Percentiles rank a stretch among this genome's conserved stretches.
These are phyloP conservation scores for Microsporum audouinii DNA, from an alignment of 2,329 filamentous ascomycete species.

Conservation along the genomic window DNA sequence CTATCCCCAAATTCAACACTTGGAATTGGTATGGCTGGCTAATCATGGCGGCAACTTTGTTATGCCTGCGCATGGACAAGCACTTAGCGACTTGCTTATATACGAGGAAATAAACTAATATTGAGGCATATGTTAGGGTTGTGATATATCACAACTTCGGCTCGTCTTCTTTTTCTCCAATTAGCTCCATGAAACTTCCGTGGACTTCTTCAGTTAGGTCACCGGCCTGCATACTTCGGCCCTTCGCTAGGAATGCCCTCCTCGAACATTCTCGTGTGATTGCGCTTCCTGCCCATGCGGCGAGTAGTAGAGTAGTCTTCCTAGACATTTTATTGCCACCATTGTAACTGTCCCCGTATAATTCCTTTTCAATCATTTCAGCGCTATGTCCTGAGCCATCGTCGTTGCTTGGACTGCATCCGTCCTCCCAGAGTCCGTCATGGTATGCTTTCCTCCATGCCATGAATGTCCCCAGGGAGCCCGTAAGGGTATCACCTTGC, in stretches of 20 bases:
- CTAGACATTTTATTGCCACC: conserved; percentile 45
- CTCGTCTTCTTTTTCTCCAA: conserved; percentile 50
- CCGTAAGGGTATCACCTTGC: conserved; percentile 91
- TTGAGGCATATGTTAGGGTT: background rate
- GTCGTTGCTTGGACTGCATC: conserved; percentile 19
- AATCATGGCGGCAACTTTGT: too few species aligned
- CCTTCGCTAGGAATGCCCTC: conserved; percentile 72
- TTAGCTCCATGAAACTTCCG: conserved; percentile 62
- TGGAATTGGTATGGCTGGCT: too few species aligned
- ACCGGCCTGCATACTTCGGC: conserved; percentile 79
- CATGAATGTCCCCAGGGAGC: conserved; percentile 74
- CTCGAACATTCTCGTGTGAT: conserved; percentile 86
- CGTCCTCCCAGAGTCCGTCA: conserved; percentile 61
- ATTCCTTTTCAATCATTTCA: conserved; percentile 20
- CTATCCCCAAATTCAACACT: too few species aligned
- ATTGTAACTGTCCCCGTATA: conserved; percentile 28
- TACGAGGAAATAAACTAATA: background rate
- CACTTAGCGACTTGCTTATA: background rate
- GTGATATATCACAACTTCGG: conserved; percentile 20
- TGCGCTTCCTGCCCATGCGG: conserved; percentile 74
- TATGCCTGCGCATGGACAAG: background rate
- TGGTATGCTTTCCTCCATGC: conserved; percentile 82
- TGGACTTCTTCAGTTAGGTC: conserved; percentile 89
- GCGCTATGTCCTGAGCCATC: conserved; percentile 29
- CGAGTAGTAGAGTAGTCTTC: conserved; percentile 55